Percentiles rank a stretch among this genome's conserved stretches.
Evolutionary conservation across 1,139 yeast genomes (phyloP).

Genomic region (Scheffersomyces lignicola): DNA sequence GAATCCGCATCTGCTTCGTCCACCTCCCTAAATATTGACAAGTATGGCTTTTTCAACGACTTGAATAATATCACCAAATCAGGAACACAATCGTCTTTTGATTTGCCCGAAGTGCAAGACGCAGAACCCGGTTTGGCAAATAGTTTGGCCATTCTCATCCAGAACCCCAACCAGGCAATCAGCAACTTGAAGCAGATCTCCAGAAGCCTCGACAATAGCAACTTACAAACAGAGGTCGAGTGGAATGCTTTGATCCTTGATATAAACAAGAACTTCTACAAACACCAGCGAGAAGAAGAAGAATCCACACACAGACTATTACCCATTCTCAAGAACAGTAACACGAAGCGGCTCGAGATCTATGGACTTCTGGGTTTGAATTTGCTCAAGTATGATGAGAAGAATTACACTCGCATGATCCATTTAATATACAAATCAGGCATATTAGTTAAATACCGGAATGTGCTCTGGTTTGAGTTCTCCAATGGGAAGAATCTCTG

Average conservation of each 20-base stretch:
- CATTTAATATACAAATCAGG: constrained; percentile 43
- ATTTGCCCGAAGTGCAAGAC: no score
- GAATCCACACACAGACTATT: constrained; percentile 4
- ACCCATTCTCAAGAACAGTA: background rate
- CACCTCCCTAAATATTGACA: constrained; percentile 33
- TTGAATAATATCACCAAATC: constrained; percentile 3
- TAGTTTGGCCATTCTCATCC: constrained; percentile 8
- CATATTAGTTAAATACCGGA: constrained; percentile 49
- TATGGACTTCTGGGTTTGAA: constrained; percentile 41
- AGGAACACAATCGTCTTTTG: no score
- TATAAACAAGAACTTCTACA: constrained; percentile 25
- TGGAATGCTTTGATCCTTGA: constrained; percentile 38
- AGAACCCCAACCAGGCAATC: constrained; percentile 14
- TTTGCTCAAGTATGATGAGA: constrained; percentile 13
- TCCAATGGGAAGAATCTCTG: constrained; percentile 49
- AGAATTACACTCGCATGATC: constrained; percentile 24
- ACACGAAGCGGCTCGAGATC: constrained; percentile 17
- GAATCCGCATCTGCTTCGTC: background rate
- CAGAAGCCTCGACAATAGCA: constrained; percentile 33
- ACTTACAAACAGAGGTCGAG: constrained; percentile 24
- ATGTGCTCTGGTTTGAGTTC: constrained; percentile 55
- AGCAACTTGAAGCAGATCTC: constrained; percentile 33
- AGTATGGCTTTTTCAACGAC: constrained; percentile 50
- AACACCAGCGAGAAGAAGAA: constrained; percentile 16
- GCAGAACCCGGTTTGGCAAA: background rate